Base-by-base conservation (phyloP, 2,329 filamentous ascomycete genomes). In the Emydomyces testavorans region DNA sequence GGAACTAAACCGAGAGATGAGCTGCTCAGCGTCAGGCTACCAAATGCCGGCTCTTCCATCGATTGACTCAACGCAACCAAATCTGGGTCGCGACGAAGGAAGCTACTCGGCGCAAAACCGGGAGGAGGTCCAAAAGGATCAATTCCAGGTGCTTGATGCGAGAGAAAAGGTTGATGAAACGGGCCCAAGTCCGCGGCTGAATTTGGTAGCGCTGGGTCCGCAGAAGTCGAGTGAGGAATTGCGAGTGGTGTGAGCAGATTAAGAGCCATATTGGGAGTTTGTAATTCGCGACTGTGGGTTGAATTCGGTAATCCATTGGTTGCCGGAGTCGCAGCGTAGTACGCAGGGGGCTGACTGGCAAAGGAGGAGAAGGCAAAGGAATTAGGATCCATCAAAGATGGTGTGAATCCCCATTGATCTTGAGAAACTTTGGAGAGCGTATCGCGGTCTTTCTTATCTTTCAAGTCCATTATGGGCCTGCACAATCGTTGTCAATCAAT, bases 261-360 rank as follows among this genome's bases (percentile, higher is more conserved):
- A 53, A 90, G 72, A 34, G 77, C 77, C 58, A 89, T 72, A 26
- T 77, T 80, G 3, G 88, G 87, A 1, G 88, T 93, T 64, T 94
- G 87, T 48, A 95, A 73, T 65, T 94, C 88, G 43, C 86, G 85
- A 31, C 86, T 84, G 64, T 89, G 85, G 15, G 84, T 83, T 60
- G 83, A 86, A 37, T 18, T 46, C 16, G 48, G 15, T 13, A 52
- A 32, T 11, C 39, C 61, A 53, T 80, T 83, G 38, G 83, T 84
- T 53, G 84, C 85, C 1, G 87, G 84, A 1, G 86, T 93, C 1
- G 89, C 85, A 6, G 87, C 89, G 66, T 94, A 95, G 66, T 92
- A 92, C 11, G 82, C 85, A 13, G 84, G 78, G 38, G 83, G 78
- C 54, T 89, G 84, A 65, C 85, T 86, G 54, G 83, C 80, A 60